Percentiles rank a stretch among this genome's conserved stretches.
Evolutionary conservation across 106 monocot species (phyloP).

Genomic region (Narthecium ossifragum): DNA sequence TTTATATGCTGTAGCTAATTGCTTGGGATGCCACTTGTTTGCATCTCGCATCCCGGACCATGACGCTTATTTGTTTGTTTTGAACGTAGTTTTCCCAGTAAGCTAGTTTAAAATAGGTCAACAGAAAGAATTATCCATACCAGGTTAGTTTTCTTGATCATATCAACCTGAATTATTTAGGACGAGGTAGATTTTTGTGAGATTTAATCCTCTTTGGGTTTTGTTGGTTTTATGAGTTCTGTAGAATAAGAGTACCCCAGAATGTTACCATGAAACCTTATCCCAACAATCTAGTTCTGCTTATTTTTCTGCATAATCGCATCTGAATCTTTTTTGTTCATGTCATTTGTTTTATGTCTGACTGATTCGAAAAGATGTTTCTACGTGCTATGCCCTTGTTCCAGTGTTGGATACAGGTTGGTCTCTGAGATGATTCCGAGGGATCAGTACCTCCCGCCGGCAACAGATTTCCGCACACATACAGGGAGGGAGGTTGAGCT

Average conservation of each 20-base stretch:
- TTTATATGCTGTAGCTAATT: neutral
- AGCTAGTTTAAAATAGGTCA: neutral
- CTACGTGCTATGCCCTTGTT: neutral
- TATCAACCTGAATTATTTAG: neutral
- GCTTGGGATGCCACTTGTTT: neutral
- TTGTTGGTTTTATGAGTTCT: neutral
- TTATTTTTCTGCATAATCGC: neutral
- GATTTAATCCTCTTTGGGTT: no score
- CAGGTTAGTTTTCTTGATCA: neutral
- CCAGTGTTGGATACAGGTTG: constrained; percentile 6
- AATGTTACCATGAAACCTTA: neutral
- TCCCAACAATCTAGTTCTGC: neutral
- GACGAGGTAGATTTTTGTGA: no score
- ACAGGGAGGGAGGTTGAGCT: neutral
- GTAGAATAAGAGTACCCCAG: neutral
- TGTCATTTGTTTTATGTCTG: neutral
- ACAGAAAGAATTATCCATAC: neutral
- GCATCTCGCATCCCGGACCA: neutral
- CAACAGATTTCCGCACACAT: constrained; percentile 4
- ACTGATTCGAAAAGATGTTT: neutral
- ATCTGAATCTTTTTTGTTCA: neutral
- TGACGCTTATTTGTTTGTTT: neutral
- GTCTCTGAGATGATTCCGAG: constrained; percentile 4
- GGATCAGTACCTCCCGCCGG: constrained; percentile 3
- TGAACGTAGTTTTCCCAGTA: neutral